phyloP scores from a whole-genome alignment of 2,329 filamentous ascomycete species.

The Trichoderma simmonsii region DNA sequence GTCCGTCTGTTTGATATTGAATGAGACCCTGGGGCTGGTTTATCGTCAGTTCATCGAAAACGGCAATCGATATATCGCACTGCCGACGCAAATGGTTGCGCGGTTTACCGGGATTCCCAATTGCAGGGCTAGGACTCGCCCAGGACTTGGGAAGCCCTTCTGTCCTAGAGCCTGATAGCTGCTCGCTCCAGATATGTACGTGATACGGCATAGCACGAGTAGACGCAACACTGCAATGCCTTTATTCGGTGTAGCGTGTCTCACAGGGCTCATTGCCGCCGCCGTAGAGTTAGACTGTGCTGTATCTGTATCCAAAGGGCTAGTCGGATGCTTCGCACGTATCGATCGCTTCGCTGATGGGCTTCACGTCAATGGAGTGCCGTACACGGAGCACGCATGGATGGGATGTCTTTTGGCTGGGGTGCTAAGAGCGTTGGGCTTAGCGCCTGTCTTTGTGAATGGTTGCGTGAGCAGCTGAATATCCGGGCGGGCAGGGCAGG shows the following conservation, averaged over 20 bases:
- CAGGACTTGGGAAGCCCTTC: background rate
- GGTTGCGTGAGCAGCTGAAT: slow-evolving; percentile 2
- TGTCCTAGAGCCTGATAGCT: background rate
- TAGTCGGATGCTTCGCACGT: background rate
- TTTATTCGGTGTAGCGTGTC: background rate
- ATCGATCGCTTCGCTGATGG: background rate
- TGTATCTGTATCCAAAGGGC: background rate
- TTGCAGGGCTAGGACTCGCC: background rate
- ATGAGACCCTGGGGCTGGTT: background rate
- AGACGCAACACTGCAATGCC: background rate
- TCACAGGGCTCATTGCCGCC: background rate
- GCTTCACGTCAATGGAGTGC: background rate
- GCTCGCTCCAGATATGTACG: background rate
- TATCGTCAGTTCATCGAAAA: background rate
- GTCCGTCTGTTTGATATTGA: background rate
- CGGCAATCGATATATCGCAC: background rate
- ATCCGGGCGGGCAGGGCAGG: background rate
- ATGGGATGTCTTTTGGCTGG: background rate
- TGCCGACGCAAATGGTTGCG: background rate
- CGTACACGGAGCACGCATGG: background rate
- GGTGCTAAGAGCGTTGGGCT: background rate
- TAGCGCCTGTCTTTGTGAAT: background rate
- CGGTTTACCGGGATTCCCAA: background rate
- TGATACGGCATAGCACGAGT: background rate
- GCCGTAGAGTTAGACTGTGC: background rate